phyloP scores from a whole-genome alignment of 768 basidiomycete genomes.

The Tylopilus plumbeoviolaceoides region DNA sequence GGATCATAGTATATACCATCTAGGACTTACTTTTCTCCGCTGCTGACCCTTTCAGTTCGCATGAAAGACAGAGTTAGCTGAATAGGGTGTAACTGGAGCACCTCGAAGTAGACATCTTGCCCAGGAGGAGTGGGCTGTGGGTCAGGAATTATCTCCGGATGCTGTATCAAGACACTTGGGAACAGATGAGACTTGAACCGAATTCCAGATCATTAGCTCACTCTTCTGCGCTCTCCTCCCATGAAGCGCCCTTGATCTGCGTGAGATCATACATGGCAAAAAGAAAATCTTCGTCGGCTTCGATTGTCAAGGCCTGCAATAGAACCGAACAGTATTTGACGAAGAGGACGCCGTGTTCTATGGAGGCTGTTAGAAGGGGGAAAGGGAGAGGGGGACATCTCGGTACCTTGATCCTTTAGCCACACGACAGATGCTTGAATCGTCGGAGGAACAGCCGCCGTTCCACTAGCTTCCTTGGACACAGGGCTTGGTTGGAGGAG shows the following conservation, averaged over 20 bases:
- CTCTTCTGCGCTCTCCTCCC: conserved; percentile 79
- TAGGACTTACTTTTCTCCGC: conserved; percentile 78
- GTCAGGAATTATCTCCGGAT: conserved; percentile 65
- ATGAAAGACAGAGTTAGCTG: conserved; percentile 92
- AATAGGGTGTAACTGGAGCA: conserved; percentile 92
- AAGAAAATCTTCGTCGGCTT: conserved; percentile 95
- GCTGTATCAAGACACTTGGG: conserved; percentile 65
- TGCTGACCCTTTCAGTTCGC: conserved; percentile 90
- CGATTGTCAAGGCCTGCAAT: conserved; percentile 90
- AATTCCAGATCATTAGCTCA: conserved; percentile 34
- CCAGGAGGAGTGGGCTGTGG: conserved; percentile 64
- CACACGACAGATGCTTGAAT: conserved; percentile 85
- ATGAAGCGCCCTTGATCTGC: conserved; percentile 86
- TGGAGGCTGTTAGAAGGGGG: neutral
- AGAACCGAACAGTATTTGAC: conserved; percentile 96
- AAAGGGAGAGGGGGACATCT: neutral
- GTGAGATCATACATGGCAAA: conserved; percentile 90
- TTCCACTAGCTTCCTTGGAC: conserved; percentile 65
- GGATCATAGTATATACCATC: neutral
- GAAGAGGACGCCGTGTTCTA: conserved; percentile 98
- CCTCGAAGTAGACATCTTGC: conserved; percentile 90
- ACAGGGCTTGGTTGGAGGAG: conserved; percentile 92
- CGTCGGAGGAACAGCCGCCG: conserved; percentile 76
- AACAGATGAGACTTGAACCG: conserved; percentile 6
- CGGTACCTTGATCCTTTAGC: conserved; percentile 86